Percentiles rank a stretch among this genome's conserved stretches.
phyloP scores from a whole-genome alignment of 2,329 filamentous ascomycete genomes.

The Rhinocladiella similis region DNA sequence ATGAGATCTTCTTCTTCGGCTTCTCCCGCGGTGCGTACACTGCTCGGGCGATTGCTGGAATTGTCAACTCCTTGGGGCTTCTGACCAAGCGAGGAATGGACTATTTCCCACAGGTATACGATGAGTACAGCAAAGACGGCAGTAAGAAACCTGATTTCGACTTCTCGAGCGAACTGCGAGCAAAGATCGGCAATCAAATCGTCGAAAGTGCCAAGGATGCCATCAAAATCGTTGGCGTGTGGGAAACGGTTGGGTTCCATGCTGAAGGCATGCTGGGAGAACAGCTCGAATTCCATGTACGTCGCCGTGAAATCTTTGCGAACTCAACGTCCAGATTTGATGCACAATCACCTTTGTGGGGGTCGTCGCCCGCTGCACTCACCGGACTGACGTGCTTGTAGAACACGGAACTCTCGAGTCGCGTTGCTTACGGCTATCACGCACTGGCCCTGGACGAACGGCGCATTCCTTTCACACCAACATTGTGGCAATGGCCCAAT shows the following conservation, averaged over 20 bases:
- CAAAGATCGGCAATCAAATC: slow-evolving; percentile 19
- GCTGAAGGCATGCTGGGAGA: slow-evolving; percentile 30
- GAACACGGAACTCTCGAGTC: slow-evolving; percentile 31
- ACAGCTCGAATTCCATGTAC: slow-evolving; percentile 29
- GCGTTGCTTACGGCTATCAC: slow-evolving; percentile 41
- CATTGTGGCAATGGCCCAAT: slow-evolving; percentile 51
- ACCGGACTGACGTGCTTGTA: no score
- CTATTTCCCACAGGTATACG: slow-evolving; percentile 32
- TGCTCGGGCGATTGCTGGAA: slow-evolving; percentile 46
- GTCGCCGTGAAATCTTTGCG: no score
- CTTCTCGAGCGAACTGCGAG: slow-evolving; percentile 14
- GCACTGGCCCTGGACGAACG: slow-evolving; percentile 42
- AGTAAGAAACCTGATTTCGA: slow-evolving; percentile 17
- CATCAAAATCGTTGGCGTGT: slow-evolving; percentile 40
- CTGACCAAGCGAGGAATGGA: slow-evolving; percentile 31
- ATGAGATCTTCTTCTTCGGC: slow-evolving; percentile 52
- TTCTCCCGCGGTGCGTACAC: slow-evolving; percentile 51
- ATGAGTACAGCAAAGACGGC: slow-evolving; percentile 24
- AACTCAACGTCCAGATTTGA: no score
- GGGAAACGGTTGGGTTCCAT: slow-evolving; percentile 34
- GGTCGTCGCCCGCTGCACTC: no score
- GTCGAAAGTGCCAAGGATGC: slow-evolving; percentile 34
- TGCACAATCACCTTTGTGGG: no score
- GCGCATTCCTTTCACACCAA: slow-evolving; percentile 49
- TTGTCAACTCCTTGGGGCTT: slow-evolving; percentile 48